Evolutionary conservation across 441 rosid genomes (phyloP).

Genomic region (Pelargonium cotyledonis): DNA sequence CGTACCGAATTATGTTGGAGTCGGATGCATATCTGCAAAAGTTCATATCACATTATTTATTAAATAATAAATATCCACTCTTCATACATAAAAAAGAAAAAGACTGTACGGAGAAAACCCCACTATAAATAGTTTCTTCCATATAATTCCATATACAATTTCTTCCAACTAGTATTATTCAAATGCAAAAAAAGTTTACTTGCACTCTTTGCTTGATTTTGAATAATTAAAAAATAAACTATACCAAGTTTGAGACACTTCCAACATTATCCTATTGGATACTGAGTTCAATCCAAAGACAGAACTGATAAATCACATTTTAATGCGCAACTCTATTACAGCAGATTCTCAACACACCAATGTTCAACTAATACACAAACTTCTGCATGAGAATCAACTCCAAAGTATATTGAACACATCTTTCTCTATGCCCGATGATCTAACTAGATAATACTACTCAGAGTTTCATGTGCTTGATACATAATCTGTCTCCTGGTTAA

Average conservation of each 20-base stretch:
- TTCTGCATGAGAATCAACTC: too few relatives aligned
- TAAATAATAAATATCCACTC: conserved; percentile 1
- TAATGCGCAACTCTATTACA: not conserved
- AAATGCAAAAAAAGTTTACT: not conserved
- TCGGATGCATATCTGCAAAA: conserved; percentile 48
- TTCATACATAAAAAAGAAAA: not conserved
- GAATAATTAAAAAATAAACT: not conserved
- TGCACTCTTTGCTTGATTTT: not conserved
- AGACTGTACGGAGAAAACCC: not conserved
- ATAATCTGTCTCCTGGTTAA: too few relatives aligned
- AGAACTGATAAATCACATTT: not conserved
- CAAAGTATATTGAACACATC: too few relatives aligned
- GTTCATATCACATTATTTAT: conserved; percentile 3
- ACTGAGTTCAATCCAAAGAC: not conserved
- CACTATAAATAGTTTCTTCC: not conserved
- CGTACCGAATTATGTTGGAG: conserved; percentile 46
- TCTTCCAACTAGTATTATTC: not conserved
- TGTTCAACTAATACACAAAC: too few relatives aligned
- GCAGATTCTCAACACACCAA: too few relatives aligned
- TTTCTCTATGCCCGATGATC: too few relatives aligned
- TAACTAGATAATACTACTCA: too few relatives aligned
- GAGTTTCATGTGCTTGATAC: too few relatives aligned
- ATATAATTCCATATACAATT: not conserved
- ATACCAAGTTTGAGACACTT: not conserved
- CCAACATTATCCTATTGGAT: not conserved